Evolutionary conservation across 176 grass and related monocot genomes (phyloP), one percentile per base, ranked within the genome.

Genomic region (Musa acuminata): DNA sequence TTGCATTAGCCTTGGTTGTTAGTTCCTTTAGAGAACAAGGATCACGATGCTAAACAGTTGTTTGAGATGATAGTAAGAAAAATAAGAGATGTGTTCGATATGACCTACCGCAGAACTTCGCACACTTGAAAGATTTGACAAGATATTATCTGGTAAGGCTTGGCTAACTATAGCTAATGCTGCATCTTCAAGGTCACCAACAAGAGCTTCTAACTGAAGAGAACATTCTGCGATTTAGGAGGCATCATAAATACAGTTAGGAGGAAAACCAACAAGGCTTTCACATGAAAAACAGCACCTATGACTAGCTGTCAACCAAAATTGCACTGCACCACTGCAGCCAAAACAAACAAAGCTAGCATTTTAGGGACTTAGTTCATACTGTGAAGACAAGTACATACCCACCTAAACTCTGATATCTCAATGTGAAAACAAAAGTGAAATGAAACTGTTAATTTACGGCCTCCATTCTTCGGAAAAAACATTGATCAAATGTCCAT

Each of bases 121-220:
- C 80, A 77, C 35, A 17, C 49, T 49, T 25, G 62, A 50, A 87
- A 84, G 54, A 64, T 73, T 54, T 52, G 82, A 77, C 64, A 85
- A 80, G 3, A 84, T 80, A 80, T 80, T 83, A 51, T 81, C 72
- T 78, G 78, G 87, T 29, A 86, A 83, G 49, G 85, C 76, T 63
- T 85, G 86, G 16, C 84, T 82, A 67, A 93, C 62, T 21, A 93
- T 91, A 24, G 86, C 80, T 76, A 88, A 93, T 76, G 90, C 51
- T 64, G 53, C 73, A 89, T 98, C 90, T 91, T 98, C 94, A 63
- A 98, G 88, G 64, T 98, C 89, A 62, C 94, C 94, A 75, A 98
- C 94, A 81, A 98, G 86, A 85, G 88, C 82, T 85, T 98, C 90
- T 80, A 98, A 83, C 79, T 91, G 80, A 84, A 98, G 84, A 77